These are phyloP conservation scores for Mycena albidolilacea DNA, from an alignment of 768 basidiomycete species.

Conservation along the genomic window DNA sequence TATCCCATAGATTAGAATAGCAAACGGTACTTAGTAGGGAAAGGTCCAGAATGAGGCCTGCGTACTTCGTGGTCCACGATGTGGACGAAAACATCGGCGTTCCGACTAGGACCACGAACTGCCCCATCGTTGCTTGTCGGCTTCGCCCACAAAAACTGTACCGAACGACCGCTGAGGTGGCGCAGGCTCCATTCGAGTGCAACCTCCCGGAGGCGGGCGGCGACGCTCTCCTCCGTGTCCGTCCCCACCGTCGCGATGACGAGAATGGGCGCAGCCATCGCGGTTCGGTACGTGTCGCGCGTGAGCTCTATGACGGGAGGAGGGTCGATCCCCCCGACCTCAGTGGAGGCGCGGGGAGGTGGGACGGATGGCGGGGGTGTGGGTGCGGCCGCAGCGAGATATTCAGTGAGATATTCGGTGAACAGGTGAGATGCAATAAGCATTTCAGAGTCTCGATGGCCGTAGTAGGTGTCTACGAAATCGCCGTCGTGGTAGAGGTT, in stretches of 20 bases:
- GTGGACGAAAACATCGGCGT: slow-evolving; percentile 66
- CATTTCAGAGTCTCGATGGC: slow-evolving; percentile 65
- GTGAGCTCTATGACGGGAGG: slow-evolving; percentile 83
- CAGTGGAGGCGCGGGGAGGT: slow-evolving; percentile 70
- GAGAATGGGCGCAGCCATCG: slow-evolving; percentile 86
- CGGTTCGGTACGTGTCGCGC: slow-evolving; percentile 81
- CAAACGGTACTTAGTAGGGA: background rate
- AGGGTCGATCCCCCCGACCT: slow-evolving; percentile 79
- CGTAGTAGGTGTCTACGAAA: slow-evolving; percentile 70
- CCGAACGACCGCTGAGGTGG: slow-evolving; percentile 61
- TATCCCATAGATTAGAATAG: background rate
- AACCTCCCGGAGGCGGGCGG: slow-evolving; percentile 63
- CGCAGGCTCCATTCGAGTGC: slow-evolving; percentile 71
- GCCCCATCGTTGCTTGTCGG: slow-evolving; percentile 45
- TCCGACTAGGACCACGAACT: background rate
- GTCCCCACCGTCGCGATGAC: slow-evolving; percentile 73
- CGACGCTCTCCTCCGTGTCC: slow-evolving; percentile 55
- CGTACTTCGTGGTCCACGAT: slow-evolving; percentile 84
- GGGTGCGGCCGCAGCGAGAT: slow-evolving; percentile 55
- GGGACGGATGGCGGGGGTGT: slow-evolving; percentile 2
- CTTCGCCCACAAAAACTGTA: slow-evolving; percentile 94
- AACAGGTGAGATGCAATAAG: slow-evolving; percentile 59
- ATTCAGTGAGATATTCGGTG: slow-evolving; percentile 47
- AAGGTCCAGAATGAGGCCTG: slow-evolving; percentile 37
- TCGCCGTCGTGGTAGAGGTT: slow-evolving; percentile 39